Evolutionary conservation across 768 basidiomycete genomes (phyloP), one percentile per base, ranked within the genome.

Genomic region (Boletus vinaceobasis): DNA sequence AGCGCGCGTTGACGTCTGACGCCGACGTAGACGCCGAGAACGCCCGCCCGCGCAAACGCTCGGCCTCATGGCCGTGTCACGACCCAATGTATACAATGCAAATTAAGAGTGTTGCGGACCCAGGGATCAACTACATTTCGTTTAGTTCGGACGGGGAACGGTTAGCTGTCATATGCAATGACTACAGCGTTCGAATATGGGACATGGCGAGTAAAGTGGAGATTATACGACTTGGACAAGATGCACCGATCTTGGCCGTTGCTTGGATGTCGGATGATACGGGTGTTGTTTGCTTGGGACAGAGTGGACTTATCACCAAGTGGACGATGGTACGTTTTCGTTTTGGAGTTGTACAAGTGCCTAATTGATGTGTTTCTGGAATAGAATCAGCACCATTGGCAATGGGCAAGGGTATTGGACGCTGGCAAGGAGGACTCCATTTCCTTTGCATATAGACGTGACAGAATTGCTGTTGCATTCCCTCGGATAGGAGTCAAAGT

Each of bases 101-200:
- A 9, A 60, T 87, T 43, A 71, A 74, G 57, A 79, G 80, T 32
- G 77, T 79, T 23, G 76, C 75, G 3, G 75, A 77, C 49, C 64
- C 78, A 19, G 75, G 76, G 31, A 70, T 88, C 35, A 71, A 70
- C 36, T 73, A 65, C 29, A 77, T 88, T 29, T 61, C 75, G 32
- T 79, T 85, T 57, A 81, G 74, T 58, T 73, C 75, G 23, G 79
- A 82, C 56, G 85, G 85, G 26, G 73, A 71, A 35, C 74, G 73
- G 46, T 76, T 88, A 60, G 86, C 84, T 7, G 66, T 86, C 50
- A 75, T 72, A 58, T 87, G 86, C 81, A 68, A 74, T 38, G 85
- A 88, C 68, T 75, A 72, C 32, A 81, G 83, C 21, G 72, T 87
- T 45, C 83, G 87, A 43, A 79, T 88, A 64, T 86, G 84, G 84